phyloP scores from a whole-genome alignment of 2,329 filamentous ascomycete genomes.

The Xylariomycetidae sp. region DNA sequence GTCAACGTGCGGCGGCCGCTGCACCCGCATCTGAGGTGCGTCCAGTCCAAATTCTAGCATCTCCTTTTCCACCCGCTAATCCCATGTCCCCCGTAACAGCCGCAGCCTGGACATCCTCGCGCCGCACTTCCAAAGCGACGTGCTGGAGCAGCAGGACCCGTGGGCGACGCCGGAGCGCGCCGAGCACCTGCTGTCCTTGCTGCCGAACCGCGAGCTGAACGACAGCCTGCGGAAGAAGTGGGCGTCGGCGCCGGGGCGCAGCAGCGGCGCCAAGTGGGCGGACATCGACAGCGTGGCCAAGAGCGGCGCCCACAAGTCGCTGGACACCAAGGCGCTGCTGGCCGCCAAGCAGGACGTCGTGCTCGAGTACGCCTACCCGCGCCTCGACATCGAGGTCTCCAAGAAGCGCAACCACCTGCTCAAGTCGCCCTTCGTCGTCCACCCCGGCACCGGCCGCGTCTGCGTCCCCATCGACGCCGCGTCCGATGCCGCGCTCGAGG shows the following conservation, averaged over 20 bases:
- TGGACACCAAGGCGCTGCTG: conserved; percentile 62
- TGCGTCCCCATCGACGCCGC: conserved; percentile 88
- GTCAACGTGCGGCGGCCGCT: conserved; percentile 79
- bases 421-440: conserved; percentile 93
- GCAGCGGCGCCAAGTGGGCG: conserved; percentile 80
- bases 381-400: conserved; percentile 92
- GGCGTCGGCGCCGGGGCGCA: conserved; percentile 72
- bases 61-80: conserved; percentile 1
- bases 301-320: conserved; percentile 57
- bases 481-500: conserved; percentile 60
- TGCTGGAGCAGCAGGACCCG: conserved; percentile 80
- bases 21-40: conserved; percentile 78
- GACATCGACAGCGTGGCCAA: conserved; percentile 87
- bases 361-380: conserved; percentile 94
- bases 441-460: conserved; percentile 87
- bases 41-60: conserved; percentile 12
- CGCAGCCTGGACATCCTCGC: conserved; percentile 83
- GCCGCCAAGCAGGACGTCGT: conserved; percentile 95
- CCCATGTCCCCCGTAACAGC: conserved; percentile 27
- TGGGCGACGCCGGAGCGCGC: conserved; percentile 67
- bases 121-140: conserved; percentile 74
- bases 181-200: conserved; percentile 72
- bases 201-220: conserved; percentile 74
- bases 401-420: conserved; percentile 98
- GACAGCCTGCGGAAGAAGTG: conserved; percentile 83